Evolutionary conservation across 805 yeast genomes (phyloP).

Genomic region (Jamesozyma piceae): DNA sequence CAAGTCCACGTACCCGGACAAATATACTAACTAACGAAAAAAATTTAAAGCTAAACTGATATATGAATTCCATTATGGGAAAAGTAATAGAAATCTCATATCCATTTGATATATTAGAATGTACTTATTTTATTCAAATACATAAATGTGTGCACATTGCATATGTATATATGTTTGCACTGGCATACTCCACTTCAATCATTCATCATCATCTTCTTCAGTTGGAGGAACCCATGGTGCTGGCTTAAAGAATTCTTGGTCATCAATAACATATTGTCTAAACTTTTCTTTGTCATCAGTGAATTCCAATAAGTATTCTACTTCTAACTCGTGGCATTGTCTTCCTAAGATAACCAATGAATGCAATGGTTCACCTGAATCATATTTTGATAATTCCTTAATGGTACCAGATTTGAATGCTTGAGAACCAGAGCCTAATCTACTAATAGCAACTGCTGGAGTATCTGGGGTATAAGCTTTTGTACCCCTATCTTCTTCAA

Average conservation of each 20-base stretch:
- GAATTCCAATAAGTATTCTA: constrained; percentile 73
- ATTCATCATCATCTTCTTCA: constrained; percentile 27
- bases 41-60: too few species aligned
- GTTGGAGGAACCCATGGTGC: constrained; percentile 53
- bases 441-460: constrained; percentile 87
- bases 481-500: constrained; percentile 70
- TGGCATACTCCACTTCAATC: too few species aligned
- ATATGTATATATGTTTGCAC: too few species aligned
- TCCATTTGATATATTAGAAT: too few species aligned
- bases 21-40: too few species aligned
- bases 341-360: constrained; percentile 85
- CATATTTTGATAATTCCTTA: constrained; percentile 66
- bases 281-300: constrained; percentile 50
- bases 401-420: constrained; percentile 77
- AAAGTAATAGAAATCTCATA: too few species aligned
- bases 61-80: too few species aligned
- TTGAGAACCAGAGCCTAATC: constrained; percentile 83
- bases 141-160: too few species aligned
- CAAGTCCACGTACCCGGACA: too few species aligned
- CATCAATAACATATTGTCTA: constrained; percentile 35
- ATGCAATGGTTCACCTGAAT: constrained; percentile 90
- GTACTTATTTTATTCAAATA: too few species aligned
- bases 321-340: constrained; percentile 87
- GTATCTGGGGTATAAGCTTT: constrained; percentile 76
- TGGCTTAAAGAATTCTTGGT: constrained; percentile 69